Conservation (phyloP, 2,329 filamentous ascomycete genomes). For the Penicillium psychrosexuale region DNA sequence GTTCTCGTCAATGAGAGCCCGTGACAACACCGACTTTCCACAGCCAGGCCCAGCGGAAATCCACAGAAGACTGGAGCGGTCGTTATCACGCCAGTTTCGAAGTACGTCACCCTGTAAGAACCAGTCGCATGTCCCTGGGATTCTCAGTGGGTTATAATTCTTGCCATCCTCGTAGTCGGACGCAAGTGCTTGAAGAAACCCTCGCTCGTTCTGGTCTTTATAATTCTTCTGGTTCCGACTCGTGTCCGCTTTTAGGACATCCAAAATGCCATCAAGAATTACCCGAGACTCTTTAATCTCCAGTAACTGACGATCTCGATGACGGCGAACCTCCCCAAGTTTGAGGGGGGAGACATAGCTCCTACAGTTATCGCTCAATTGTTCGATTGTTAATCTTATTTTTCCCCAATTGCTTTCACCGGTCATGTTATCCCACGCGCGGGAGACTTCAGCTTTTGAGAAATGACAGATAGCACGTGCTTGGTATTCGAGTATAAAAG, state of each 20-base stretch:
- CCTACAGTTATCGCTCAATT: neutral
- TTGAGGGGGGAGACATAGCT: neutral
- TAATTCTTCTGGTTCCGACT: neutral
- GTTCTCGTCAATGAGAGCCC: neutral
- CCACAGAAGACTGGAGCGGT: neutral
- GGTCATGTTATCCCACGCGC: conserved; percentile 15
- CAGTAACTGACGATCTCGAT: neutral
- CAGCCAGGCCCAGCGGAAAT: neutral
- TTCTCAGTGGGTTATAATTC: conserved; percentile 27
- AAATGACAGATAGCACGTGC: conserved; percentile 12
- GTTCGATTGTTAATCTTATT: neutral
- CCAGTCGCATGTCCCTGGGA: conserved; percentile 36
- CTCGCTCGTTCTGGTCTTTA: neutral
- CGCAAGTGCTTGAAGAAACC: conserved; percentile 20
- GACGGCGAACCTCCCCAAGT: neutral
- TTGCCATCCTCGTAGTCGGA: conserved; percentile 29
- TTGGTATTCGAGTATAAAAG: conserved; percentile 16
- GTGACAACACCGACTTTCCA: neutral
- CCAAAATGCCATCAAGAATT: neutral
- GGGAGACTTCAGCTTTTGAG: conserved; percentile 2
- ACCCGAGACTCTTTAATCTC: neutral
- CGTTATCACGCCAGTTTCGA: neutral
- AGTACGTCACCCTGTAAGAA: conserved; percentile 17
- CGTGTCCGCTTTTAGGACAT: neutral
- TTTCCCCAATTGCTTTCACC: neutral